phyloP scores from a whole-genome alignment of 345 rosid genomes.

The Murraya paniculata region DNA sequence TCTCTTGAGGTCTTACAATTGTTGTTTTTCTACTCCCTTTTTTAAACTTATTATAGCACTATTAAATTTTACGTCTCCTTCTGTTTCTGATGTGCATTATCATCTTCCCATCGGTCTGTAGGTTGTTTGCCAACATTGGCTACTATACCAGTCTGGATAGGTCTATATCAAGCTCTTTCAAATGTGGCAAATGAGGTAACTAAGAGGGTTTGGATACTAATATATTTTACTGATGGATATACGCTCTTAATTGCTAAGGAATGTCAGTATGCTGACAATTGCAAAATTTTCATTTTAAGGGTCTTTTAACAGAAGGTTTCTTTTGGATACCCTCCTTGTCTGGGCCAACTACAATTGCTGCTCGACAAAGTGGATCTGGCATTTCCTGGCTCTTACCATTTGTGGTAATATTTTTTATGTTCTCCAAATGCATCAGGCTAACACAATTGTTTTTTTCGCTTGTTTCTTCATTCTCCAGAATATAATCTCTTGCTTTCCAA shows the following conservation, averaged over 20 bases:
- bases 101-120: constrained; percentile 26
- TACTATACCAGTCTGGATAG: constrained; percentile 95
- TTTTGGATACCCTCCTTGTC: constrained; percentile 97
- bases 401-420: constrained; percentile 58
- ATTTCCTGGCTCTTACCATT: constrained; percentile 95
- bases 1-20: not conserved
- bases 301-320: constrained; percentile 91
- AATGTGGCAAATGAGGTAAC: constrained; percentile 95
- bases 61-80: constrained; percentile 5
- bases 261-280: constrained; percentile 16
- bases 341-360: constrained; percentile 96
- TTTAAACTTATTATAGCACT: not conserved
- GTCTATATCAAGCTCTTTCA: constrained; percentile 98
- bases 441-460: not conserved
- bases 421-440: constrained; percentile 8
- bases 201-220: not conserved
- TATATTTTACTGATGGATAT: not conserved
- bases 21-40: not conserved
- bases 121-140: constrained; percentile 97
- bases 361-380: constrained; percentile 96
- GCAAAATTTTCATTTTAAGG: constrained; percentile 42
- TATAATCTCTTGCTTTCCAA: not conserved
- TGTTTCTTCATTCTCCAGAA: not conserved
- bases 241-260: not conserved
- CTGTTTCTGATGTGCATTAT: constrained; percentile 15